Base-by-base conservation (phyloP, 2,329 filamentous ascomycete genomes). In the Claviceps paspali region DNA sequence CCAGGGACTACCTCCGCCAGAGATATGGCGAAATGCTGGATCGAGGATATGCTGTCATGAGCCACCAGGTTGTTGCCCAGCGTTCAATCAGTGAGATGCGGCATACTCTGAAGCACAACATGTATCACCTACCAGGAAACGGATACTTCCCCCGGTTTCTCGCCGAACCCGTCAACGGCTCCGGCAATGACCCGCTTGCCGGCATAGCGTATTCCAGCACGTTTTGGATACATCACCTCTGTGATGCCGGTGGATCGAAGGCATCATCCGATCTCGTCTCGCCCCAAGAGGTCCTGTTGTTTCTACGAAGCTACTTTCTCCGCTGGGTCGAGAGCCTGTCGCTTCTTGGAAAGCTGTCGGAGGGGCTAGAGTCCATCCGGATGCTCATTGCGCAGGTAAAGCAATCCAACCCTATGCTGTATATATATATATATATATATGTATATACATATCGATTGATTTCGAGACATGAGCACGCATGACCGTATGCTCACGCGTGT, bases 1-100 rank as follows among this genome's bases (percentile, higher is more conserved):
- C 58, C 3, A 62, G 63, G 35, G 62, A 67, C 24, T 63, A 50
- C 43, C 35, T 65, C 3, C 39, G 5, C 15, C 42, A 19, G 33
- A 48, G 2, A 43, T 42, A 39, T 30, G 27, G 12, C 8, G 37
- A n/a, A 33, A 43, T n/a, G 44, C 61, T 11, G 55, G 60, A 38
- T 51, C 51, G 11, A 28, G 19, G 33, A 28, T 51, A 56, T 1
- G 26, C 38, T 5, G 27, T 38, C n/a, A 31, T 47, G 6, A 41
- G 42, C 11, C 55, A 64, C 40, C 36, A 49, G 10, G n/a, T 7
- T 0, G 53, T 67, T 2, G 56, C 55, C 33, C 48, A 43, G 11
- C 44, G 46, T 22, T 67, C 60, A 7, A 33, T 42, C 2, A 35
- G 64, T 1, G 9, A 52, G n/a, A 41, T 44, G 3, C 49, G 64